Base-by-base conservation (phyloP, 2,329 filamentous ascomycete species). In the Dryadomyces quercus-mongolicae region DNA sequence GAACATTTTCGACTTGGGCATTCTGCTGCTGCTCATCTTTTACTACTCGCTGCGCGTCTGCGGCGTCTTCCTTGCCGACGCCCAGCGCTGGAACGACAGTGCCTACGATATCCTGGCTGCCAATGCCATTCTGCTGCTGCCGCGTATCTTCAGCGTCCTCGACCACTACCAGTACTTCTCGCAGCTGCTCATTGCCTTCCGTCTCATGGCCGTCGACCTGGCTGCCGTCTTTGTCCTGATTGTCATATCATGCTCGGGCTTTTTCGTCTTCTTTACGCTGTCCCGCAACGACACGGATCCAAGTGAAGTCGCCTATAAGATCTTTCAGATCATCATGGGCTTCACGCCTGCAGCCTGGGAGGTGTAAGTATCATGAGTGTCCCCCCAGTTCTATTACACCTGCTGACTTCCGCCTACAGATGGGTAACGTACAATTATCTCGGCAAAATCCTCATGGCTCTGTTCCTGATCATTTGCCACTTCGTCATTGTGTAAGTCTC, bases 111-210 rank as follows among this genome's bases (percentile, higher is more conserved):
- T 95, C n/a, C 76, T 97, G 42, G 91, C 90, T 1, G 86, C 90
- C 2, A 95, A 91, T 62, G 91, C 91, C 5, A 88, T 97, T 18
- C 74, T 97, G 44, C 76, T 97, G 1, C 85, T 96, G 60, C 92
- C 92, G 38, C 85, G 92, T 48, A 82, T 96, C 16, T 96, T 96
- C 70, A 95, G 88, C 56, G 82, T 95, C 16, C 76, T 97, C 57
- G 92, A 97, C 64, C 91, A 96, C 68, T 95, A 95, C 66, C 87
- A 88, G 60, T 96, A 96, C 70, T 96, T 96, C 67, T 95, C 91
- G 1, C 92, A 95, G 68, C 77, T 97, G 20, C 78, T 96, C 52
- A 95, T 96, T 60, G 91, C 91, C 3, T 95, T 97, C 64, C 83
- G 91, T 20, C 81, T 96, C 65, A 96, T 97, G 90, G 89, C 88